Percentiles rank a stretch among this genome's conserved stretches.
phyloP scores from a whole-genome alignment of 2,329 filamentous ascomycete genomes.

The Exophiala oligosperma region DNA sequence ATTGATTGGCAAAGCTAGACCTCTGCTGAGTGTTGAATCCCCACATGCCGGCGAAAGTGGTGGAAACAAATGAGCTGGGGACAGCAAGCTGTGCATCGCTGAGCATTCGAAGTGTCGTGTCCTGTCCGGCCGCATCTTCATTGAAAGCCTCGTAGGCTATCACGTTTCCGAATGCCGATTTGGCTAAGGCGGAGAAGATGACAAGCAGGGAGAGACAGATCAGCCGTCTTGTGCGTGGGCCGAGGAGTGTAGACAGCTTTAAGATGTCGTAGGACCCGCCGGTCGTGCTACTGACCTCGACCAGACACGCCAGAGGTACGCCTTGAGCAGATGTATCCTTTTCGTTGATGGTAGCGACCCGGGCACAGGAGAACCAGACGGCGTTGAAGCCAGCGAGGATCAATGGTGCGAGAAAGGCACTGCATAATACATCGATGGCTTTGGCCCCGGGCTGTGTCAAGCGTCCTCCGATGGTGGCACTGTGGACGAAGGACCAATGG shows the following conservation, averaged over 20 bases:
- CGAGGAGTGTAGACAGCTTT: neutral
- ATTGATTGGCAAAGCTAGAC: neutral
- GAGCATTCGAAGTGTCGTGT: neutral
- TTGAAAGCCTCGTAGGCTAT: conserved; percentile 1
- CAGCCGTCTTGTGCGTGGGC: neutral
- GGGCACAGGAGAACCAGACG: conserved; percentile 24
- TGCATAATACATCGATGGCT: conserved; percentile 23
- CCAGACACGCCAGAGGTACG: neutral
- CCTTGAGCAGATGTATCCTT: conserved; percentile 8
- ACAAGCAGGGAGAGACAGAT: neutral
- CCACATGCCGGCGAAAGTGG: neutral
- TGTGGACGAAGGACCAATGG: neutral
- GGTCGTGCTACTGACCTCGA: neutral
- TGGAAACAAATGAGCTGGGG: neutral
- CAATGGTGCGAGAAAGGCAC: conserved; percentile 21
- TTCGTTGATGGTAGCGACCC: conserved; percentile 23
- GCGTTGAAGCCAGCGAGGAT: conserved; percentile 19
- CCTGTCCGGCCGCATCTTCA: neutral
- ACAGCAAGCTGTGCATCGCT: neutral
- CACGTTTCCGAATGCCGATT: neutral
- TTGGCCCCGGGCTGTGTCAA: conserved; percentile 24
- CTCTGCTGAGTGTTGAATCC: neutral
- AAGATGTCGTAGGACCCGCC: neutral
- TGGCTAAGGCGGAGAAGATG: neutral
- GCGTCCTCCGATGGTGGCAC: conserved; percentile 18